A percentile compares a stretch with the other conserved stretches of the same genome.
Evolutionary conservation across 352 stramenopile species (phyloP).

Genomic region (Elongisporangium anandrum): DNA sequence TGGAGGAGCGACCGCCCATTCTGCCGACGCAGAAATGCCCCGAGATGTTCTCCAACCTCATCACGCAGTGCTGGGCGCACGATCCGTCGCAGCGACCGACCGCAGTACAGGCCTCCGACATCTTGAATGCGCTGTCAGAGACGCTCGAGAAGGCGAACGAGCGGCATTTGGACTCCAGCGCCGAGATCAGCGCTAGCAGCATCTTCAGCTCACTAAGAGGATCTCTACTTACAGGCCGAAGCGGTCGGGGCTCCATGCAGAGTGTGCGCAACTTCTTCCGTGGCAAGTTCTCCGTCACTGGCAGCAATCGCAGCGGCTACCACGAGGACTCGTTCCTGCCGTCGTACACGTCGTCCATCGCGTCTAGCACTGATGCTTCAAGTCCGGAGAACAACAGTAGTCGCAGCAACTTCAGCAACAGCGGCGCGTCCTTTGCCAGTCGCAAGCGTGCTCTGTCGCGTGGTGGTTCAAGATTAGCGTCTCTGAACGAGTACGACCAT

Average conservation of each 20-base stretch:
- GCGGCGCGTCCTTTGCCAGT: background rate
- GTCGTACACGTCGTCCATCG: constrained; percentile 1
- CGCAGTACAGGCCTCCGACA: constrained; percentile 38
- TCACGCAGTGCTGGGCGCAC: constrained; percentile 62
- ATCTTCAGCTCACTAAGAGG: constrained; percentile 49
- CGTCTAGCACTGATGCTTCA: background rate
- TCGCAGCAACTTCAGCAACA: constrained; percentile 23
- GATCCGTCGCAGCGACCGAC: constrained; percentile 32
- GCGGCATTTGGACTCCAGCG: constrained; percentile 14
- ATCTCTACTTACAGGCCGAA: constrained; percentile 34
- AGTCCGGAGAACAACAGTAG: constrained; percentile 2
- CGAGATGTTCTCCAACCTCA: constrained; percentile 46
- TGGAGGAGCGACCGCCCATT: constrained; percentile 47
- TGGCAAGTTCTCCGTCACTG: constrained; percentile 30
- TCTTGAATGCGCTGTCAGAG: constrained; percentile 52
- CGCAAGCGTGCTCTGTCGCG: background rate
- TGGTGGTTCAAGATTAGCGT: constrained; percentile 22
- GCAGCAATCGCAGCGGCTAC: constrained; percentile 35
- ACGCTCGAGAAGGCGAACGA: constrained; percentile 37
- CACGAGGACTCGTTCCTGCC: constrained; percentile 14
- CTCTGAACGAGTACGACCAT: constrained; percentile 61
- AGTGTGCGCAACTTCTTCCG: constrained; percentile 70
- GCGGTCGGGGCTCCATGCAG: constrained; percentile 17
- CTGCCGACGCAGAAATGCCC: constrained; percentile 39
- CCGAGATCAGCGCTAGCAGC: constrained; percentile 28